Conservation (phyloP, 2,329 filamentous ascomycete species). For the Aspergillus aculeatinus region DNA sequence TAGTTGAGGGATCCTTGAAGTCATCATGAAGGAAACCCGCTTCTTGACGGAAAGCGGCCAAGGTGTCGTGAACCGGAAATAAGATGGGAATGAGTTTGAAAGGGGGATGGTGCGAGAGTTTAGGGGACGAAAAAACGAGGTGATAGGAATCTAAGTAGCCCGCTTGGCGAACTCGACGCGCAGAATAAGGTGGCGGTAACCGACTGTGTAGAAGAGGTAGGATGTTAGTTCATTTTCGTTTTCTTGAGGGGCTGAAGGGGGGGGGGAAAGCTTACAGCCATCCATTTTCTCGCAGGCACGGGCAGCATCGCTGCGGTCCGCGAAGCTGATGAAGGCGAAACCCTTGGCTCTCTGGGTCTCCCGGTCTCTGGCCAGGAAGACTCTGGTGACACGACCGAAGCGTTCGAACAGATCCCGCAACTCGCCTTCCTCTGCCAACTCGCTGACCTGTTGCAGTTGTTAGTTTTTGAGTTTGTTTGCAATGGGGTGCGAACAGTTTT, state of each 20-base stretch:
- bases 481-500: not conserved
- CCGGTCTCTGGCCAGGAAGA: constrained; percentile 96
- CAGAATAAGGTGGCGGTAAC: constrained; percentile 54
- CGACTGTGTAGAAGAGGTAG: constrained; percentile 34
- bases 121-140: not conserved
- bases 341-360: constrained; percentile 96
- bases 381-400: constrained; percentile 92
- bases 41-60: constrained; percentile 33
- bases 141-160: constrained; percentile 35
- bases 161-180: constrained; percentile 55
- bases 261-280: constrained; percentile 61
- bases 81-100: constrained; percentile 19
- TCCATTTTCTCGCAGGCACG: constrained; percentile 98
- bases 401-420: constrained; percentile 97
- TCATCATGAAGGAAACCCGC: constrained; percentile 28
- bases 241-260: not conserved
- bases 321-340: constrained; percentile 98
- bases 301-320: constrained; percentile 82
- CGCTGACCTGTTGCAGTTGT: constrained; percentile 67
- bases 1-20: constrained; percentile 20
- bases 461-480: constrained; percentile 2
- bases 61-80: constrained; percentile 30
- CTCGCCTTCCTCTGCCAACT: constrained; percentile 94
- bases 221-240: not conserved
- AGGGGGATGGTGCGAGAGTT: not conserved